Conservation (phyloP, 2,329 filamentous ascomycete genomes). For the Apiospora saccharicola region DNA sequence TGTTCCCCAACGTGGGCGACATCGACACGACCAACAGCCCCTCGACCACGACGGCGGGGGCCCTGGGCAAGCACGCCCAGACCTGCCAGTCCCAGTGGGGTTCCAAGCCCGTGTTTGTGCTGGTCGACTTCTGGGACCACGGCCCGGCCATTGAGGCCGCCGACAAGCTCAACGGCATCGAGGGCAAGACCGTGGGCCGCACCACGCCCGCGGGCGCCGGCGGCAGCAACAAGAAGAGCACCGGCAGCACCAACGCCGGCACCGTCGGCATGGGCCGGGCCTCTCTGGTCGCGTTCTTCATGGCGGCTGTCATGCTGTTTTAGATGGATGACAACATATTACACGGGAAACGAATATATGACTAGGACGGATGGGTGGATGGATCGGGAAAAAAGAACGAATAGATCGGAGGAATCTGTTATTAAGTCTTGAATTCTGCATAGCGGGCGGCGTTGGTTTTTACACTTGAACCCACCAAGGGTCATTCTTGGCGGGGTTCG, state of each 20-base stretch:
- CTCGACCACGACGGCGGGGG: slow-evolving; percentile 58
- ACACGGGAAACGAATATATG: not conserved
- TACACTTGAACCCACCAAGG: not conserved
- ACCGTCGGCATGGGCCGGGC: slow-evolving; percentile 41
- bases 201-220: slow-evolving; percentile 29
- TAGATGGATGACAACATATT: not conserved
- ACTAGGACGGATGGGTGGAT: not conserved
- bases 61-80: slow-evolving; percentile 60
- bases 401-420: not conserved
- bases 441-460: slow-evolving; percentile 9
- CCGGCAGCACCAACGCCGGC: slow-evolving; percentile 31
- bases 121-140: slow-evolving; percentile 83
- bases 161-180: slow-evolving; percentile 70
- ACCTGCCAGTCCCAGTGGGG: slow-evolving; percentile 66
- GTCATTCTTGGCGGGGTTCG: too few relatives aligned
- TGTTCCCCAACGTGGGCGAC: slow-evolving; percentile 66
- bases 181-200: slow-evolving; percentile 45
- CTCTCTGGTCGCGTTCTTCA: slow-evolving; percentile 54
- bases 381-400: not conserved
- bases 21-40: slow-evolving; percentile 72
- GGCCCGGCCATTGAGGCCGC: slow-evolving; percentile 74
- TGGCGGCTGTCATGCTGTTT: slow-evolving; percentile 48
- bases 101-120: slow-evolving; percentile 72
- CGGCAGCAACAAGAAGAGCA: slow-evolving; percentile 31
- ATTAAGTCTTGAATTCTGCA: not conserved